These are phyloP conservation scores for Falciphora oryzae DNA, from an alignment of 2,329 filamentous ascomycete species.

Conservation along the genomic window DNA sequence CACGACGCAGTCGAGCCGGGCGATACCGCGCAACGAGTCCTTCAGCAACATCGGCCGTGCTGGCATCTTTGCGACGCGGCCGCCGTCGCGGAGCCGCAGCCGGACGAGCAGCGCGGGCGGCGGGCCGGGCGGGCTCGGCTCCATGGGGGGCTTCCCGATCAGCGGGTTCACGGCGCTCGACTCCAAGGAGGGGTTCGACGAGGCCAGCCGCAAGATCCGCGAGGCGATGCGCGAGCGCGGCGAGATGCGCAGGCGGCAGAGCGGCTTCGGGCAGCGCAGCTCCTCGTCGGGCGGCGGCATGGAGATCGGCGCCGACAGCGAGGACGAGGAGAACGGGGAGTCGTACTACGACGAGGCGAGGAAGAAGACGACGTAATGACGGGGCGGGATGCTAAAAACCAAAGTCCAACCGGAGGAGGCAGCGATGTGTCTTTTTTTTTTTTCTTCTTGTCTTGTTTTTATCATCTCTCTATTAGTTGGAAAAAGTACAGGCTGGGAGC, in stretches of 20 bases:
- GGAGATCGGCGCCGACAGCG: conserved; percentile 14
- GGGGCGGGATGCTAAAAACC: not conserved
- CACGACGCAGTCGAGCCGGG: conserved; percentile 48
- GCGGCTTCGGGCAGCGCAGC: conserved; percentile 19
- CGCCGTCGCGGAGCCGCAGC: conserved; percentile 68
- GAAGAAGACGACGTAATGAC: conserved; percentile 8
- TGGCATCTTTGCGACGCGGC: conserved; percentile 84
- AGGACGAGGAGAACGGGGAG: conserved; percentile 14
- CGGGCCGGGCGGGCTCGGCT: conserved; percentile 38
- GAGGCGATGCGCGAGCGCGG: conserved; percentile 79
- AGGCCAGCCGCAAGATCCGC: conserved; percentile 77
- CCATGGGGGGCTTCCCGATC: conserved; percentile 55
- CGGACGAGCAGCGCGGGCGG: conserved; percentile 64
- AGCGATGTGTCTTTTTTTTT: not conserved
- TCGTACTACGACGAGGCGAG: conserved; percentile 7
- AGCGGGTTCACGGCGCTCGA: conserved; percentile 64
- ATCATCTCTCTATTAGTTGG: not conserved
- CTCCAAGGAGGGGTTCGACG: conserved; percentile 66
- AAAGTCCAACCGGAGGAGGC: too few relatives aligned
- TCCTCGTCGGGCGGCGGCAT: conserved; percentile 13
- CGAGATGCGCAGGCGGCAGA: conserved; percentile 52
- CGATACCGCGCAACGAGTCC: conserved; percentile 78
- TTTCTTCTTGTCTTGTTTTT: not conserved
- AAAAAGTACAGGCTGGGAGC: too few relatives aligned
- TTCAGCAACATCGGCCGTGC: conserved; percentile 86